Conservation (phyloP, 495 filamentous ascomycete genomes). For the Cairneyella variabilis region DNA sequence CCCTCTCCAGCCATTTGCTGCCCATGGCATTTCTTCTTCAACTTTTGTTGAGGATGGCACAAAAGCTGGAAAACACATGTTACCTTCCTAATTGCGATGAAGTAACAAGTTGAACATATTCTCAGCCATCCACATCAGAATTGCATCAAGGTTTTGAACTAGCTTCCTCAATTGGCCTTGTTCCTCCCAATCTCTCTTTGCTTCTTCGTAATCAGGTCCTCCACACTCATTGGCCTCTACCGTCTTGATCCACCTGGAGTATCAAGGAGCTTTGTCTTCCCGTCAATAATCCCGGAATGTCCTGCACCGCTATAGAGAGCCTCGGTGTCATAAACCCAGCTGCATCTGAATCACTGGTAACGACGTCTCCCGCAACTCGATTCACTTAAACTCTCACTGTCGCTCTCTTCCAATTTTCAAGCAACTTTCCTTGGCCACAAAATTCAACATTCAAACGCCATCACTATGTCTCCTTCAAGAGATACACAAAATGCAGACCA, state of each 20-base stretch:
- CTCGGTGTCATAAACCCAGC: constrained; percentile 4
- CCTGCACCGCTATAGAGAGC: neutral
- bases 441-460: neutral
- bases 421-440: neutral
- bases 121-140: too few relatives aligned
- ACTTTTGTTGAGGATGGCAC: too few relatives aligned
- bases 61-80: too few relatives aligned
- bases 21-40: too few relatives aligned
- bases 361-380: neutral
- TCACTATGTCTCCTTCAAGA: constrained; percentile 10
- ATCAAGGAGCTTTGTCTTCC: constrained; percentile 8
- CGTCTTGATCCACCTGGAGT: neutral
- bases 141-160: too few relatives aligned
- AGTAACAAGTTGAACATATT: too few relatives aligned
- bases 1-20: too few relatives aligned
- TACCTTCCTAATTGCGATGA: too few relatives aligned
- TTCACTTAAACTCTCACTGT: neutral
- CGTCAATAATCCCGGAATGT: neutral
- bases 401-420: neutral
- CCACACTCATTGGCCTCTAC: constrained; percentile 3
- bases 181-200: neutral
- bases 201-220: neutral
- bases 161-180: too few relatives aligned
- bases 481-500: constrained; percentile 8
- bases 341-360: too few relatives aligned